Base-by-base conservation (phyloP, 1,284 basidiomycete species). In the Moniliella sp. region DNA sequence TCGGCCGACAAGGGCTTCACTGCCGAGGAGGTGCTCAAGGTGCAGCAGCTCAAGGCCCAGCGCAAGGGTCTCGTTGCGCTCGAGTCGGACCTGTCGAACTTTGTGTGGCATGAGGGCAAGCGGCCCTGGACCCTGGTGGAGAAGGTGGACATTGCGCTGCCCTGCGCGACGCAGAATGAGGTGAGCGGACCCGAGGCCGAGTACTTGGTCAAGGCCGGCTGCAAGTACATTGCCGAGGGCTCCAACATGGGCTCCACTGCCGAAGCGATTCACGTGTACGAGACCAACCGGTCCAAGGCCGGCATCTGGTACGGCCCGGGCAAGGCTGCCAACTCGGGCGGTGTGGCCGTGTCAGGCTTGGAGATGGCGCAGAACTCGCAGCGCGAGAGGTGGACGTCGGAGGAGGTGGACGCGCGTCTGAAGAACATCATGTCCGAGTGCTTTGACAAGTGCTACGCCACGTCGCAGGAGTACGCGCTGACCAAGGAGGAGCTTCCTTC, bases 131-230 rank as follows among this genome's bases (percentile, higher is more conserved):
- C 70, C n/a, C 67, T 78, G 29, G 65, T 78, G 42, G 60, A 66
- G 27, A 65, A 67, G 45, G 32, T n/a, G 40, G 74, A 79, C 64
- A 70, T 78, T 42, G 76, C 76, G 2, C 68, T 79, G 13, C 76
- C 76, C 14, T 74, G 70, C 37, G 76, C 76, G 9, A 78, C 76
- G 15, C 75, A 79, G 63, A 80, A 80, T 64, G 76, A 80, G 62
- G 68, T 79, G 34, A 69, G 67, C 27, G 69, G 65, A 30, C 70
- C 70, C 44, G 77, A 80, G 60, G 77, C 77, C 34, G 64, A 74
- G 61, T 72, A 70, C 5, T 69, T 78, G 44, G 56, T 78, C 57
- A 69, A 69, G 48, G 72, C 74, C 25, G 76, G 77, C 44, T 71
- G 71, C 49, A 66, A 70, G 50, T 74, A 76, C 63, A 70, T 80